Evolutionary conservation across 768 basidiomycete genomes (phyloP), one percentile per base, ranked within the genome.

Genomic region (Lactarius evosmus): DNA sequence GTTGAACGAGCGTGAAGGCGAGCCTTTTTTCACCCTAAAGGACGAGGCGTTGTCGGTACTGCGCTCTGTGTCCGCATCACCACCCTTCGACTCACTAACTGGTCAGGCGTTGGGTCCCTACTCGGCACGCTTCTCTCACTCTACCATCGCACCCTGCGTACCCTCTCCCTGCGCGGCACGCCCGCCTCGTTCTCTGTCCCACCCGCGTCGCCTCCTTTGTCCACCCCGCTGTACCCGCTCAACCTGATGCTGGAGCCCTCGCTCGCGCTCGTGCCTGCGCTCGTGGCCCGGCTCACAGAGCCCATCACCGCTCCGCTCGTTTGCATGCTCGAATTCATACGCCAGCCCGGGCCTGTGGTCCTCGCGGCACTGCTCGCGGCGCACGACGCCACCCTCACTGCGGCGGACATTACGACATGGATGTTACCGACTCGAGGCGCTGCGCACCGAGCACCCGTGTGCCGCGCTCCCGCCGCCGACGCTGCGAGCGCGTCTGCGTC

Each of bases 201-300:
- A 75, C 74, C 40, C 33, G 29, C 33, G 11, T 14, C 36, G 25
- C 22, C 29, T 50, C 34, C 11, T 7, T 36, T 19, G 14, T 2
- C 40, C 16, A 55, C 22, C 30, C n/a, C 32, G 7, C 72, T 77
- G 33, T 73, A 72, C 34, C 81, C 84, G 1, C 80, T 80, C 65
- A 76, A 80, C 4, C 78, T 78, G 68, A 73, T 79, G 14, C 78
- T 88, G 30, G 71, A 80, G 58, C 77, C 80, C 68, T 74, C 82
- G 7, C 85, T 87, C 25, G 80, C 85, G 7, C 85, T 86, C 25
- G 81, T 84, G 3, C 70, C 82, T 52, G 85, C 86, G 38, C 85
- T 89, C 73, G 74, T 88, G 68, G 77, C 80, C 40, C 89, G 88
- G 89, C 82, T 91, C 61, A 86, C 87, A 36, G 67, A 73, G 27